A percentile compares a stretch with the other conserved stretches of the same genome.
Conservation (phyloP, 1,139 yeast species). For the Kurtzmaniella natalensis region DNA sequence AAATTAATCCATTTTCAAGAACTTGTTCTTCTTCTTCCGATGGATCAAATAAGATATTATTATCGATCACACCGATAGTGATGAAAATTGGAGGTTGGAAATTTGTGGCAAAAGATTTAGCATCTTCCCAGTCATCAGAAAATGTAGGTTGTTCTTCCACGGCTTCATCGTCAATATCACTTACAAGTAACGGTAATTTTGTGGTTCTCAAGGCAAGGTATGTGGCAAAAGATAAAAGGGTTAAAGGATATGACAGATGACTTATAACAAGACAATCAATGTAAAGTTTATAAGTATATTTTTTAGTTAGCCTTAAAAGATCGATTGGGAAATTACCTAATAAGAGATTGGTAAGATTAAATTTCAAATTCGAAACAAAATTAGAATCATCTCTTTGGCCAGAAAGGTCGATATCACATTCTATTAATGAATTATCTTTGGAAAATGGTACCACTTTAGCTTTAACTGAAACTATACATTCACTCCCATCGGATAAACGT, state of each 20-base stretch:
- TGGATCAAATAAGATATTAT: constrained; percentile 72
- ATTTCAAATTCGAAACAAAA: constrained; percentile 54
- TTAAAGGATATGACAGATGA: constrained; percentile 63
- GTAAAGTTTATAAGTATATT: constrained; percentile 69
- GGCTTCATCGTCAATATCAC: constrained; percentile 53
- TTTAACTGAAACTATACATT: constrained; percentile 86
- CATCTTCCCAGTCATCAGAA: constrained; percentile 78
- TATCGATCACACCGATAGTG: constrained; percentile 70
- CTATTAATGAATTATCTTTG: constrained; percentile 44
- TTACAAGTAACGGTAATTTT: constrained; percentile 64
- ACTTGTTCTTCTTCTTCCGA: constrained; percentile 82
- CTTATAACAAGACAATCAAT: constrained; percentile 79
- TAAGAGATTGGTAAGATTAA: constrained; percentile 45
- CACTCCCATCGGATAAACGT: constrained; percentile 83
- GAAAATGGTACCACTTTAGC: constrained; percentile 69
- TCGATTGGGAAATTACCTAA: constrained; percentile 44
- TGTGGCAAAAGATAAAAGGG: constrained; percentile 70
- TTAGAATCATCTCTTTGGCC: constrained; percentile 70
- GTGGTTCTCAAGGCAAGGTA: constrained; percentile 81
- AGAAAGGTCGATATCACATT: constrained; percentile 73
- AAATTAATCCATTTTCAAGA: constrained; percentile 72
- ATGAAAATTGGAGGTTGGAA: constrained; percentile 74
- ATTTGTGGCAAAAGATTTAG: constrained; percentile 32
- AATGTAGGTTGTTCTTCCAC: constrained; percentile 88
- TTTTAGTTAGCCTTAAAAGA: constrained; percentile 59